phyloP scores from a whole-genome alignment of 1,284 basidiomycete species.

The Acaromyces ingoldii region DNA sequence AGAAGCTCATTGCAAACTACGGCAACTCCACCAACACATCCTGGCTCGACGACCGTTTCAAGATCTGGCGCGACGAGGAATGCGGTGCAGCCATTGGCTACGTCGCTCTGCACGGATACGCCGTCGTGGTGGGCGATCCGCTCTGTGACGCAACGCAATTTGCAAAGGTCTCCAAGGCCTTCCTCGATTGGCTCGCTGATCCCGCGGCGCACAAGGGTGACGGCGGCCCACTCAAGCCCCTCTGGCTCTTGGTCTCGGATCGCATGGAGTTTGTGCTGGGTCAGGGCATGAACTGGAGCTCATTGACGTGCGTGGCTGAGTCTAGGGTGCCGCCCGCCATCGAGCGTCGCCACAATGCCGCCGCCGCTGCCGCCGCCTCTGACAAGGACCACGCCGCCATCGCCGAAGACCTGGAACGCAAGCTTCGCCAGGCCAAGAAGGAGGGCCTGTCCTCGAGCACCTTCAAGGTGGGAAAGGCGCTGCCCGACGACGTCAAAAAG shows the following conservation, averaged over 20 bases:
- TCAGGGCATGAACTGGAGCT: constrained; percentile 57
- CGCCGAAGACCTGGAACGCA: constrained; percentile 55
- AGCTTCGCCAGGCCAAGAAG: constrained; percentile 57
- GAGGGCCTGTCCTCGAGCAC: constrained; percentile 56
- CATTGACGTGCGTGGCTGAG: constrained; percentile 58
- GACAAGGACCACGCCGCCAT: constrained; percentile 54
- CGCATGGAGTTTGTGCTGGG: constrained; percentile 57
- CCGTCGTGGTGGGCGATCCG: constrained; percentile 58
- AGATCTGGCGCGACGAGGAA: constrained; percentile 57
- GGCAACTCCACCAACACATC: constrained; percentile 60
- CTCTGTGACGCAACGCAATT: constrained; percentile 56
- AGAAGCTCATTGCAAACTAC: constrained; percentile 58
- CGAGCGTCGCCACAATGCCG: too few relatives aligned
- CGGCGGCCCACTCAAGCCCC: constrained; percentile 58
- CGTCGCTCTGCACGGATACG: constrained; percentile 52
- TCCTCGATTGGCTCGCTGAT: constrained; percentile 45
- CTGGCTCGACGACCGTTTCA: constrained; percentile 60
- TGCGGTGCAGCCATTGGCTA: constrained; percentile 59
- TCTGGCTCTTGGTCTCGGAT: constrained; percentile 58
- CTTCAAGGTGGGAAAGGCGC: constrained; percentile 41
- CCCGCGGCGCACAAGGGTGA: constrained; percentile 40
- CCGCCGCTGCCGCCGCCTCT: too few relatives aligned
- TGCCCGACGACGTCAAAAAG: constrained; percentile 53
- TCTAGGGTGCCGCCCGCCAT: constrained; percentile 59
- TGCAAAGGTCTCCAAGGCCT: constrained; percentile 54